Conservation (phyloP, 208 protist genomes). For the Novymonas esmeraldas region DNA sequence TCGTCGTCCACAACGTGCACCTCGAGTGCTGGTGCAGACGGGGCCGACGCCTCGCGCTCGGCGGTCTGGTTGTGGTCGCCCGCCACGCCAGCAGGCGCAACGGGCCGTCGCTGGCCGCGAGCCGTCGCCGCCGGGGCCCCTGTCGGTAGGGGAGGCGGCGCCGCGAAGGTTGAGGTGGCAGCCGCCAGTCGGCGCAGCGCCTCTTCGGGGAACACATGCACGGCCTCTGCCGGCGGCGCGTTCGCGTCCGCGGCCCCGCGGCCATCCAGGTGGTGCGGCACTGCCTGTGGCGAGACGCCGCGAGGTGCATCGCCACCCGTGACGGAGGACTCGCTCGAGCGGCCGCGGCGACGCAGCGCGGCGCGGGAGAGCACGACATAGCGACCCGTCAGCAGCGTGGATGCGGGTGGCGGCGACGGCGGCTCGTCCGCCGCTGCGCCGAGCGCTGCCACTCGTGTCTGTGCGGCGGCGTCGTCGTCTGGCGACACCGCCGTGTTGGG, state of each 20-base stretch:
- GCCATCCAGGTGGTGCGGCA: background rate
- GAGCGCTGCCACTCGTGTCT: background rate
- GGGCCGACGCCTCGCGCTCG: background rate
- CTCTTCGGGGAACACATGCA: constrained; percentile 21
- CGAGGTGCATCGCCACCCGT: background rate
- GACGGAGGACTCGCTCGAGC: background rate
- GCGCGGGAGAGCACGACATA: constrained; percentile 24
- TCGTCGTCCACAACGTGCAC: constrained; percentile 52
- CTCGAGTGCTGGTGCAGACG: constrained; percentile 15
- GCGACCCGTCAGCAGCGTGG: constrained; percentile 5
- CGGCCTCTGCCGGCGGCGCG: background rate
- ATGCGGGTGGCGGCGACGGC: background rate
- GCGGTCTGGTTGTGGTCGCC: no score
- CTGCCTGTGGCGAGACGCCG: background rate
- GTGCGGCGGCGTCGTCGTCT: background rate
- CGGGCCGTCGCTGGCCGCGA: no score
- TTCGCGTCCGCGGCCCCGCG: background rate
- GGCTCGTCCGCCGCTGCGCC: no score
- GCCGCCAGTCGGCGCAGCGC: constrained; percentile 9
- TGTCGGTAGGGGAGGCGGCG: background rate
- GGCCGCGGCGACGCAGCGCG: background rate
- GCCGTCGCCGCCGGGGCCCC: background rate
- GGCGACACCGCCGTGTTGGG: background rate
- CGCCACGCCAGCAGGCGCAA: no score
- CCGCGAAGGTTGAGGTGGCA: background rate